These are phyloP conservation scores for Iris macrosiphon DNA, from an alignment of 106 monocot genomes.

Conservation along the genomic window DNA sequence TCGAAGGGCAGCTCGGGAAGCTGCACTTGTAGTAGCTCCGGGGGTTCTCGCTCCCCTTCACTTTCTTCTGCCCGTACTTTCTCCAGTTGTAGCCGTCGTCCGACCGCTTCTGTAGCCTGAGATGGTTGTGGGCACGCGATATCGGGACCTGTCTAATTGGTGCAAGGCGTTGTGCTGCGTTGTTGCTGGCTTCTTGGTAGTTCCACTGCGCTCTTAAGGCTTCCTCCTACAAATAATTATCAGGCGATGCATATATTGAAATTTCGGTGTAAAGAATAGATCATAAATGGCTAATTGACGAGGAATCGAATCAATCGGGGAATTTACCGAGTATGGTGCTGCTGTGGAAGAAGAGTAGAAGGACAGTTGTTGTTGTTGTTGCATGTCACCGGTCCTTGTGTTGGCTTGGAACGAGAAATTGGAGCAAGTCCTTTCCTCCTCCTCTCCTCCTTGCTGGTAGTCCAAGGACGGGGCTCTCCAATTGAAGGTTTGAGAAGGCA, in stretches of 20 bases:
- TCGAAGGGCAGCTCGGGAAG: slow-evolving; percentile 24
- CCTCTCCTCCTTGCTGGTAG: slow-evolving; percentile 8
- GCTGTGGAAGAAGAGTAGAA: too few species aligned
- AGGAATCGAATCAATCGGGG: too few species aligned
- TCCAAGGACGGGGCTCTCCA: slow-evolving; percentile 13
- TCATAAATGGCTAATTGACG: too few species aligned
- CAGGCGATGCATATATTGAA: too few species aligned
- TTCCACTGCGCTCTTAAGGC: slow-evolving; percentile 10
- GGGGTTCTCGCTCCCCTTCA: slow-evolving; percentile 39
- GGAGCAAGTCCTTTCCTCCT: slow-evolving; percentile 19
- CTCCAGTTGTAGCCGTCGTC: slow-evolving; percentile 48
- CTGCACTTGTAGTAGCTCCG: slow-evolving; percentile 44
- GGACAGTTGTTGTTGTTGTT: too few species aligned
- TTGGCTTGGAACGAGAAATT: slow-evolving; percentile 37
- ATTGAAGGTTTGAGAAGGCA: slow-evolving; percentile 17
- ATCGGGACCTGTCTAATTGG: too few species aligned
- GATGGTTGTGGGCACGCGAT: too few species aligned
- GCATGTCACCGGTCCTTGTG: not conserved
- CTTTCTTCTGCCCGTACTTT: slow-evolving; percentile 46
- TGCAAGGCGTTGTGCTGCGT: too few species aligned
- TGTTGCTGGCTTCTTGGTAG: slow-evolving; percentile 3
- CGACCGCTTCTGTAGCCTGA: slow-evolving; percentile 13
- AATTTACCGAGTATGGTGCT: too few species aligned
- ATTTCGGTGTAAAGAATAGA: too few species aligned
- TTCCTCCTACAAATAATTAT: too few species aligned